These are phyloP conservation scores for Aureobasidium subglaciale DNA, from an alignment of 2,329 filamentous ascomycete genomes.

Conservation along the genomic window DNA sequence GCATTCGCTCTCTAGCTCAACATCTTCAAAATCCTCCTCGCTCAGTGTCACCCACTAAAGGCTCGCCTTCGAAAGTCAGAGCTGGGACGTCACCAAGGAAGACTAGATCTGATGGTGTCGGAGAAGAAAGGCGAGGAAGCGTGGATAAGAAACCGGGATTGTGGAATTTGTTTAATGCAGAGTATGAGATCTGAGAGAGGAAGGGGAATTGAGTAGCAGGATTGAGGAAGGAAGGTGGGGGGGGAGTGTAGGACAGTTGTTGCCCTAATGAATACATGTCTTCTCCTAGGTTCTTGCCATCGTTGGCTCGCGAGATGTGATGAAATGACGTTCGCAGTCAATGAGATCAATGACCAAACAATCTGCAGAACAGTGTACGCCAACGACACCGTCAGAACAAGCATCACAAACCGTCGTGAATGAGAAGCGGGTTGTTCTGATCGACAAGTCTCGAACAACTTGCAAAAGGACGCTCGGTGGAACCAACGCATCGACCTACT, in stretches of 20 bases:
- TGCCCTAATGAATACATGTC: not conserved
- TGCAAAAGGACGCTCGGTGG: no score
- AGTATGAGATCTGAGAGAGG: conserved; percentile 12
- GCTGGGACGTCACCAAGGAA: not conserved
- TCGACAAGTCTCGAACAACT: no score
- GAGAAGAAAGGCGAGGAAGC: not conserved
- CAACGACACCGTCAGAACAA: no score
- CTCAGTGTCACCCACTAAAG: not conserved
- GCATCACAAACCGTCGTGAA: no score
- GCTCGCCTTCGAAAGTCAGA: not conserved
- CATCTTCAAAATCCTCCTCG: not conserved
- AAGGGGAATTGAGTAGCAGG: not conserved
- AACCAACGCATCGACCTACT: no score
- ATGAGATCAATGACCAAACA: no score
- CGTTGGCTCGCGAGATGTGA: no score
- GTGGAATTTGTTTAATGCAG: conserved; percentile 13
- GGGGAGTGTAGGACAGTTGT: not conserved
- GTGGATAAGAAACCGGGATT: not conserved
- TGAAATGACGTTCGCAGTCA: no score
- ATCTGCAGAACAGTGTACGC: no score
- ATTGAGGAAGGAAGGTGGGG: not conserved
- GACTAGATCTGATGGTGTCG: not conserved
- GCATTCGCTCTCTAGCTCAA: conserved; percentile 12
- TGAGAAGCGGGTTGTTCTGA: no score
- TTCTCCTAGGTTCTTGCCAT: not conserved